Base-by-base conservation (phyloP, 2,329 filamentous ascomycete genomes). In the Penicillium polonicum region DNA sequence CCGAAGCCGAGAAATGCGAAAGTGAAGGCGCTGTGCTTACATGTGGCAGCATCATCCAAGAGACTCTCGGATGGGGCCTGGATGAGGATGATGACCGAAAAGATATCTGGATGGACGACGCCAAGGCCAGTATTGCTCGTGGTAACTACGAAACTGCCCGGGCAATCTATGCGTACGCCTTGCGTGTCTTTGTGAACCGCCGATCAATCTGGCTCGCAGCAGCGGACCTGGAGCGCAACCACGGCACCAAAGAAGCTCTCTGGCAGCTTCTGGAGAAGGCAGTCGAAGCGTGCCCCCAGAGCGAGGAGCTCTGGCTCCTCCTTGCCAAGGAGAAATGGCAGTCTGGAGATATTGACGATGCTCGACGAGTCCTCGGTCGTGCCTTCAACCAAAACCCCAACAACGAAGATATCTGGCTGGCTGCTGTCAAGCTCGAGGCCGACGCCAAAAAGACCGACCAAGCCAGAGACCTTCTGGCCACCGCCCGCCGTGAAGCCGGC, bases 361-460 rank as follows among this genome's bases (percentile, higher is more conserved):
- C 94, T 13, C 85, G 94, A 55, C 82, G 87, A 60, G 92, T 97
- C 1, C 85, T 99, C 17, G 93, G 87, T 29, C 86, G 88, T 62
- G 94, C 93, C 5, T 99, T 99, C 81, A 88, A 93, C 66, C 91
- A 96, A 72, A 95, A 97, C 68, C 91, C 91, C 1, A 92, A 95
- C 74, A 97, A 96, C 76, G 94, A 99, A 75, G 92, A 97, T 72
- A 97, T 99, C 64, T 99, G 94, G 89, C 87, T 97, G 48, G 90
- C 92, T 17, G 94, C 94, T 45, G 94, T 99, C 64, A 96, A 97
- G 74, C 85, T 99, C 31, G 94, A 99, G 76, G 91, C 94, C 0
- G 92, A 97, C 69, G 93, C 91, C 60, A 85, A 87, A 43, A 87
- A 96, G 68, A 87, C 85, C 41, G 89, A 92, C 38, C 87, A 94